These are phyloP conservation scores for Sporobolomyces roseus DNA, from an alignment of 768 basidiomycete species.

Conservation along the genomic window DNA sequence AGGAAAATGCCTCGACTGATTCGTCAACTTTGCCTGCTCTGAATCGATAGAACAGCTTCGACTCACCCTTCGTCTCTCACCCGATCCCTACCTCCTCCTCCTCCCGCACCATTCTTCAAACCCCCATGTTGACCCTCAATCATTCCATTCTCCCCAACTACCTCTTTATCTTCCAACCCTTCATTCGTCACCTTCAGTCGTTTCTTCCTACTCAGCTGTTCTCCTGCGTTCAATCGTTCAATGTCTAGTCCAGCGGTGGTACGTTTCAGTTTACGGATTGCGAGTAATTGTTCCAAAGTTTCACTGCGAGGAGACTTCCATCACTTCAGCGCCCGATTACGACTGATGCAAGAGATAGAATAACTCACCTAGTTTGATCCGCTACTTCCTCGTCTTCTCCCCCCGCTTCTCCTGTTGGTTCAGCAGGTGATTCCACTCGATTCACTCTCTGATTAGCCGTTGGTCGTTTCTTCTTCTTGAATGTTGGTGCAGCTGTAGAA, in stretches of 20 bases:
- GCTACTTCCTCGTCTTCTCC: not conserved
- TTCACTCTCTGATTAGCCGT: not conserved
- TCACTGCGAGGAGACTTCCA: slow-evolving; percentile 40
- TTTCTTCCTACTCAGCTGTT: slow-evolving; percentile 54
- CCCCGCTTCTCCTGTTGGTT: not conserved
- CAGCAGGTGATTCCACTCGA: not conserved
- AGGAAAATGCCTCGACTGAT: not conserved
- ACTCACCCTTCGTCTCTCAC: slow-evolving; percentile 13
- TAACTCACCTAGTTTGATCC: slow-evolving; percentile 13
- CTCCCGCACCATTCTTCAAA: slow-evolving; percentile 28
- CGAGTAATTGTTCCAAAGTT: slow-evolving; percentile 70
- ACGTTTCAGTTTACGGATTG: slow-evolving; percentile 71
- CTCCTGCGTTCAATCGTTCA: slow-evolving; percentile 77
- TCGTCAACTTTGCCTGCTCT: not conserved
- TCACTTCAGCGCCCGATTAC: no score
- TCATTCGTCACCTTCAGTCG: slow-evolving; percentile 64
- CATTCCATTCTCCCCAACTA: slow-evolving; percentile 21
- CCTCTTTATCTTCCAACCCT: not conserved
- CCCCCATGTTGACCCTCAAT: slow-evolving; percentile 46
- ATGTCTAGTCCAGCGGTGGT: slow-evolving; percentile 68
- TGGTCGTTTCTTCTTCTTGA: slow-evolving; percentile 22
- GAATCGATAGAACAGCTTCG: not conserved
- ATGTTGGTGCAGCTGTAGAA: not conserved
- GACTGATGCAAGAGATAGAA: no score
- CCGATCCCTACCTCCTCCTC: slow-evolving; percentile 53